Percentiles rank a stretch among this genome's conserved stretches.
phyloP scores from a whole-genome alignment of 2,329 filamentous ascomycete genomes.

The Uncinocarpus reesii region DNA sequence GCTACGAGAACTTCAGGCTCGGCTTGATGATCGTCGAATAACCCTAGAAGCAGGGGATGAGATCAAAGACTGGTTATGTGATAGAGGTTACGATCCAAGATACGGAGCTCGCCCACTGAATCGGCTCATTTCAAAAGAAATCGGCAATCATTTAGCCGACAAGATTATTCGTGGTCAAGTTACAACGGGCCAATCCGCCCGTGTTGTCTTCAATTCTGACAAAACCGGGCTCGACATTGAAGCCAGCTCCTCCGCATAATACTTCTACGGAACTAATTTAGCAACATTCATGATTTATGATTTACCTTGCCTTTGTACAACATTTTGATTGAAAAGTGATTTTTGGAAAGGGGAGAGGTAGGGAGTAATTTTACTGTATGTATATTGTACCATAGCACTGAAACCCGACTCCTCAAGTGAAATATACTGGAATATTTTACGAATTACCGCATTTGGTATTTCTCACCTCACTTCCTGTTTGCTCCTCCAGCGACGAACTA shows the following conservation, averaged over 20 bases:
- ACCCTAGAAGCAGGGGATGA: conserved; percentile 58
- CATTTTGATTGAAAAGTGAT: background rate
- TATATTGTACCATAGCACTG: conserved; percentile 8
- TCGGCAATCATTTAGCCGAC: conserved; percentile 79
- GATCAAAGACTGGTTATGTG: conserved; percentile 77
- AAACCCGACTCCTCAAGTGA: background rate
- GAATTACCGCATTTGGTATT: conserved; percentile 7
- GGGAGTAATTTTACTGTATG: conserved; percentile 5
- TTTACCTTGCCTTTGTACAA: background rate
- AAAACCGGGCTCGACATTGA: conserved; percentile 48
- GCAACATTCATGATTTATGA: background rate
- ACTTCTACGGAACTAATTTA: background rate
- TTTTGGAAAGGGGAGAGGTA: conserved; percentile 2
- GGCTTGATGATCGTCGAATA: conserved; percentile 79
- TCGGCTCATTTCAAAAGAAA: conserved; percentile 77
- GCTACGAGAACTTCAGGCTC: conserved; percentile 67
- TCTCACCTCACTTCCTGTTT: background rate
- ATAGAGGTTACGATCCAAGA: conserved; percentile 79
- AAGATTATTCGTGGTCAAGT: conserved; percentile 82
- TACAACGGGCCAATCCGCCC: conserved; percentile 62
- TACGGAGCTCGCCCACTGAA: conserved; percentile 89
- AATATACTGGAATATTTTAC: background rate
- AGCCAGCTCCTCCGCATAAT: conserved; percentile 11
- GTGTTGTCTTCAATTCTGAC: conserved; percentile 57
- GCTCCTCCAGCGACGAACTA: background rate